Conservation (phyloP, 1,139 yeast genomes). For the Protomyces inundatus region DNA sequence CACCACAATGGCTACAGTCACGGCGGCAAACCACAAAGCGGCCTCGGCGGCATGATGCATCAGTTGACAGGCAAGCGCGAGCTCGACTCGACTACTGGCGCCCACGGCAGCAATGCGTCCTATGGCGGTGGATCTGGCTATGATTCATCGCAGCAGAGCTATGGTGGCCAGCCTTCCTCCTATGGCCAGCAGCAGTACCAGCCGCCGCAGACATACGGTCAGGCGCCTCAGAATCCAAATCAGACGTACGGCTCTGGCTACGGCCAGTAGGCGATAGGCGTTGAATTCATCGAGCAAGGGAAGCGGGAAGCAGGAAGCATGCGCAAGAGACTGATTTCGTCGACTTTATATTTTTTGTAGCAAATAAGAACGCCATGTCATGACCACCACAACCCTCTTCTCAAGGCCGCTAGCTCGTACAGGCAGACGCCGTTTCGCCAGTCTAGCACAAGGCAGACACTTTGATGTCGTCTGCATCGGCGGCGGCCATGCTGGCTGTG, state of each 20-base stretch:
- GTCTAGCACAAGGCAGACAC: not conserved
- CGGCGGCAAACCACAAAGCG: not conserved
- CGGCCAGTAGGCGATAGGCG: not conserved
- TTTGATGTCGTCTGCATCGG: constrained; percentile 72
- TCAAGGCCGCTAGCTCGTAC: too few species aligned
- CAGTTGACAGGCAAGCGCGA: not conserved
- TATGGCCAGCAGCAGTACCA: not conserved
- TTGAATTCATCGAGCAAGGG: too few species aligned
- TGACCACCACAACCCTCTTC: too few species aligned
- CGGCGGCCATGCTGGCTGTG: constrained; percentile 99
- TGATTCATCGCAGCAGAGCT: not conserved
- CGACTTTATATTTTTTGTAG: too few species aligned
- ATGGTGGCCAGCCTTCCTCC: not conserved
- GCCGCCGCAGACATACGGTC: not conserved
- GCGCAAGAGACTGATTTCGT: too few species aligned
- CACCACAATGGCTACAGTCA: not conserved
- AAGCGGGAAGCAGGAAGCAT: too few species aligned
- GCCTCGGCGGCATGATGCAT: not conserved
- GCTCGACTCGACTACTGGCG: not conserved
- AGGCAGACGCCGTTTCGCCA: not conserved
- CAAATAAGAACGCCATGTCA: too few species aligned
- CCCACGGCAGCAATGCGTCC: not conserved
- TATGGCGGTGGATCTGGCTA: not conserved
- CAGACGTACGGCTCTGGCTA: not conserved
- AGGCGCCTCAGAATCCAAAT: not conserved